Base-by-base conservation (phyloP, 73 alveolate genomes). In the Paramecium sexaurelia region DNA sequence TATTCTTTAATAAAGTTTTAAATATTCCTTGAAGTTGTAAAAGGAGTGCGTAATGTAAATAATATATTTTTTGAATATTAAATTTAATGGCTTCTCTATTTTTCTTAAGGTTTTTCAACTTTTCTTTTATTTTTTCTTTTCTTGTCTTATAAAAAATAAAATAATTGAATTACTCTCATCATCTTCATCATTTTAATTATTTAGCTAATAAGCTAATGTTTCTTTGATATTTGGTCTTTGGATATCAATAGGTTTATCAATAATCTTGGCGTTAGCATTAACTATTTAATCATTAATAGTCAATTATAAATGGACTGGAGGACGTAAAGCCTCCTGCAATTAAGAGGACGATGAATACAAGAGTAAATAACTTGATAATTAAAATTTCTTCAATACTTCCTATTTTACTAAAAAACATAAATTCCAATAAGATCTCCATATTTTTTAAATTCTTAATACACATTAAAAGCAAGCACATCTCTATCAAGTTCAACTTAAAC, bases 361-460 rank as follows among this genome's bases (percentile, higher is more conserved):
- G 26, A 78, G 55, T 43, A 78, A 43, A 78, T 78, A 78, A 78
- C 90, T 78, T 41, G 39, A 24, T 22, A 40, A 40, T 39, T 24
- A 41, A 41, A 78, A 15, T 32, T 27, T 73, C 55, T 33, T 20
- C 33, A 19, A 78, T 78, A 78, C 90, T 45, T 78, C 73, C 90
- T 78, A 78, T 78, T 78, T 24, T 1, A 26, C 55, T 78, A 78
- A 78, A 78, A 78, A 7, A 45, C 55, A 78, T 39, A 78, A 24
- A 78, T 78, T 43, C 90, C 90, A 78, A 78, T 78, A 22, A 78
- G 90, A 22, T 78, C 90, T 19, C 90, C 90, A 78, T 78, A 78
- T 35, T 78, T 78, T 43, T 78, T 78, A 78, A 78, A 78, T 22
- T 78, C 90, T 27, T 41, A 37, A 78, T 29, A 32, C 51, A 78